phyloP scores from a whole-genome alignment of 1,284 basidiomycete species.

The Tylopilus sp. region DNA sequence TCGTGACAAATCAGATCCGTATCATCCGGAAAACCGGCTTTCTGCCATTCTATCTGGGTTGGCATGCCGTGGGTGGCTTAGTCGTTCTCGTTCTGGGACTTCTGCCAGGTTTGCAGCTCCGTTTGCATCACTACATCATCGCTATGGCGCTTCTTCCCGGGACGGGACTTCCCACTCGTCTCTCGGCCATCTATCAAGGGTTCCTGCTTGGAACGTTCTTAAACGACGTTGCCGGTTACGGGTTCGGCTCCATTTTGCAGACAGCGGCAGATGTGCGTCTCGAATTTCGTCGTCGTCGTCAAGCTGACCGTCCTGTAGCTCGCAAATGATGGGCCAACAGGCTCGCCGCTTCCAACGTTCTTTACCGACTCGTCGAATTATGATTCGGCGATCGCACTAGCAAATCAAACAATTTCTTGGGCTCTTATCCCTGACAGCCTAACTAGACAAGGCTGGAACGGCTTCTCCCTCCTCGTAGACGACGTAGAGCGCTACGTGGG shows the following conservation, averaged over 20 bases:
- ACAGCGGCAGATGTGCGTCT: conserved; percentile 63
- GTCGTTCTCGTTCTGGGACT: conserved; percentile 63
- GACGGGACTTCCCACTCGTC: conserved; percentile 77
- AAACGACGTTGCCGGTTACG: conserved; percentile 74
- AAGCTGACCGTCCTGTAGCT: conserved; percentile 38
- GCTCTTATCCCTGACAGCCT: conserved; percentile 42
- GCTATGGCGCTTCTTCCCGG: conserved; percentile 74
- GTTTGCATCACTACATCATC: conserved; percentile 75
- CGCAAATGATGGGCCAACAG: conserved; percentile 67
- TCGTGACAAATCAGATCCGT: conserved; percentile 74
- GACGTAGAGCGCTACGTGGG: conserved; percentile 80
- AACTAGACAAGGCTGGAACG: conserved; percentile 57
- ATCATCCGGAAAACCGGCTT: conserved; percentile 82
- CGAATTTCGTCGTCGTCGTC: conserved; percentile 2
- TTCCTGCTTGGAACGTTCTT: conserved; percentile 81
- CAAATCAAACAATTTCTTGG: conserved; percentile 65
- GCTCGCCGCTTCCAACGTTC: conserved; percentile 69
- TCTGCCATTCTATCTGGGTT: conserved; percentile 69
- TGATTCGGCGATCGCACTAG: conserved; percentile 51
- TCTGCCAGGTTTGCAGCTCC: conserved; percentile 64
- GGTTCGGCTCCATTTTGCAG: conserved; percentile 77
- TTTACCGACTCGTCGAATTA: conserved; percentile 67
- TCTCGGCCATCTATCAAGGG: conserved; percentile 76
- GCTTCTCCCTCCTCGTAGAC: conserved; percentile 77
- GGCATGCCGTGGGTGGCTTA: conserved; percentile 68